Evolutionary conservation across 169 alveolate genomes (phyloP).

Genomic region (Plasmodium gaboni): DNA sequence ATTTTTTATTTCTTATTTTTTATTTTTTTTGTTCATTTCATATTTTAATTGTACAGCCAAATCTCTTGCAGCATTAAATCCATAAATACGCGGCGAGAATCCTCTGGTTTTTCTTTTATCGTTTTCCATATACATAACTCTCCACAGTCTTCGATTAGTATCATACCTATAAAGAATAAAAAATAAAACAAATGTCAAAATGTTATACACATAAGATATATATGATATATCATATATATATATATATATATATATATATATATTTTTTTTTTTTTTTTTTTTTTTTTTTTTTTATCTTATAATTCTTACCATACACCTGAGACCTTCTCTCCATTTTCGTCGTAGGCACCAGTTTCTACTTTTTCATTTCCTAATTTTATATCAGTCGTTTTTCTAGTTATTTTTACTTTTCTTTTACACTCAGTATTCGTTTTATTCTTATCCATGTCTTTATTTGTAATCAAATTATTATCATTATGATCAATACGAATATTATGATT

Average conservation of each 20-base stretch:
- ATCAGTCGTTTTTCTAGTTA: constrained; percentile 12
- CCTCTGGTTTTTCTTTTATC: constrained; percentile 73
- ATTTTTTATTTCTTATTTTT: constrained; percentile 6
- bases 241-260: neutral
- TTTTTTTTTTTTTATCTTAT: neutral
- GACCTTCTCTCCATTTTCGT: constrained; percentile 70
- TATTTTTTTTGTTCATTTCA: constrained; percentile 69
- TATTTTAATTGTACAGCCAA: constrained; percentile 68
- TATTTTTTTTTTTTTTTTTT: neutral
- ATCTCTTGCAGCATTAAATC: constrained; percentile 66
- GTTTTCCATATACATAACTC: constrained; percentile 75
- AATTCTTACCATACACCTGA: constrained; percentile 69
- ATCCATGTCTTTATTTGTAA: constrained; percentile 3
- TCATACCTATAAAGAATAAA: constrained; percentile 33
- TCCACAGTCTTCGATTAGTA: constrained; percentile 66
- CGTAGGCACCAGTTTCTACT: constrained; percentile 65
- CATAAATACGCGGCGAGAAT: constrained; percentile 67
- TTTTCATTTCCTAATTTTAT: constrained; percentile 24
- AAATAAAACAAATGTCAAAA: neutral
- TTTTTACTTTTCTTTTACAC: constrained; percentile 8
- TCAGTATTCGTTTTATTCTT: neutral
- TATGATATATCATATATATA: constrained; percentile 4
- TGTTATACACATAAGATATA: neutral
- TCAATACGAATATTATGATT: neutral
- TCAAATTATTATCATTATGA: constrained; percentile 9